Percentiles rank a stretch among this genome's conserved stretches.
Evolutionary conservation across 495 filamentous ascomycete genomes (phyloP).

Genomic region (Aspergillus ostianus): DNA sequence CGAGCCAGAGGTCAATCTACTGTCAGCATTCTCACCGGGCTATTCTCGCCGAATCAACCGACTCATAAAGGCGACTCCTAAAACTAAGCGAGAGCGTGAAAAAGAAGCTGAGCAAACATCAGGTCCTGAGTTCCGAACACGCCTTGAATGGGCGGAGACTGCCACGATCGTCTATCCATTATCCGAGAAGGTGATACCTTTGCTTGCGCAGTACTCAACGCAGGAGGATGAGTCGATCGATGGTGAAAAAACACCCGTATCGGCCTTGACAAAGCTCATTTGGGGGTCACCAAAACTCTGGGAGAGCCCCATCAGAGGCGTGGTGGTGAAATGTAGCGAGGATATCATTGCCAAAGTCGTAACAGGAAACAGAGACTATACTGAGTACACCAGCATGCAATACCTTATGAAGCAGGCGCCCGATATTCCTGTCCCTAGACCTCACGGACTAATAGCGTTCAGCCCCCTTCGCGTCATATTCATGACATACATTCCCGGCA

Average conservation of each 20-base stretch:
- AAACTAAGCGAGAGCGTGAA: too few relatives aligned
- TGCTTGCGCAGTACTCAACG: constrained; percentile 6
- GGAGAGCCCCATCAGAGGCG: constrained; percentile 13
- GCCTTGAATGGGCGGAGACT: constrained; percentile 11
- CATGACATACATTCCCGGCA: constrained; percentile 32
- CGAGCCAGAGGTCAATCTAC: constrained; percentile 21
- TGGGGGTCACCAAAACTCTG: constrained; percentile 16
- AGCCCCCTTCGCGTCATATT: constrained; percentile 28
- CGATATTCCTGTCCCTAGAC: constrained; percentile 31
- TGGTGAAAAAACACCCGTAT: not conserved
- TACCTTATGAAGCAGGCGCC: constrained; percentile 31
- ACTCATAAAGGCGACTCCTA: too few relatives aligned
- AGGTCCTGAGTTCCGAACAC: constrained; percentile 16
- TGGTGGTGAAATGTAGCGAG: constrained; percentile 26
- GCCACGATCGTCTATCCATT: constrained; percentile 19
- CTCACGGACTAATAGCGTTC: constrained; percentile 30
- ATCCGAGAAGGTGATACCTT: constrained; percentile 12
- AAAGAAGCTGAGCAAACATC: too few relatives aligned
- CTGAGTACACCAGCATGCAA: constrained; percentile 33
- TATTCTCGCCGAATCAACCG: constrained; percentile 17
- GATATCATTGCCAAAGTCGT: constrained; percentile 32
- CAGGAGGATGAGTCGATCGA: not conserved
- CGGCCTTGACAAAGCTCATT: constrained; percentile 15
- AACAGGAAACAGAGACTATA: constrained; percentile 22
- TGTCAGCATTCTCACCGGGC: constrained; percentile 16